Evolutionary conservation across 352 stramenopile species (phyloP), one percentile per base, ranked within the genome.

Genomic region (Pythium diclinum): DNA sequence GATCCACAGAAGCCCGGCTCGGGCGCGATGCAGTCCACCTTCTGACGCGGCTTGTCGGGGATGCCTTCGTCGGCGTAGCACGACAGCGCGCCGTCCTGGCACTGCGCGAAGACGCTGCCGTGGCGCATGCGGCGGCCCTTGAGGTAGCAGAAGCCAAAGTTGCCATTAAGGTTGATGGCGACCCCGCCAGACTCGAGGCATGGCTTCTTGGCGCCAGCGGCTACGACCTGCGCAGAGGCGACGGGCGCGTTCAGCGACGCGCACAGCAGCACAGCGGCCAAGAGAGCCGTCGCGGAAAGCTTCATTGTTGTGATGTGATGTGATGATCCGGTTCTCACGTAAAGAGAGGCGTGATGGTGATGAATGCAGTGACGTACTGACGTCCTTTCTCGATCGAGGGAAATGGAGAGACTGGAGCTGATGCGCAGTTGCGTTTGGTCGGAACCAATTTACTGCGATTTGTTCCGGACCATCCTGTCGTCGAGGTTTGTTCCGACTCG

Each of bases 21-120:
- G 1, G 74, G 74, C 28, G 65, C 69, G 13, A 79, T 68, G 52
- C 74, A 82, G 21, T 49, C 19, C 7, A 74, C 51, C 25, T 59
- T 54, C 21, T 69, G 56, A n/a, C 59, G 59, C 10, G 72, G 66
- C 36, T 78, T 79, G 64, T 79, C 74, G 1, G 74, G 74, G 59
- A 79, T 79, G 62, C 72, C 74, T 36, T 82, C 74, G 62, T 82
- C 74, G 3, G 48, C 57, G 52, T 67, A 82, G 69, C 74, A 82
- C 46, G 66, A 57, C 33, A 82, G 56, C 55, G 48, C 36, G 46
- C 72, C 72, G 61, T 82, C 69, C 19, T 64, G 62, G 65, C 74
- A 82, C 53, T 77, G 66, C 58, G 63, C 74, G 49, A 71, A 82
- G 32, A 82, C 47, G 64, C 74, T 78, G 36, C 61, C 69, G 4